Conservation (phyloP, 129 eudicot species). For the Glebionis coronaria region DNA sequence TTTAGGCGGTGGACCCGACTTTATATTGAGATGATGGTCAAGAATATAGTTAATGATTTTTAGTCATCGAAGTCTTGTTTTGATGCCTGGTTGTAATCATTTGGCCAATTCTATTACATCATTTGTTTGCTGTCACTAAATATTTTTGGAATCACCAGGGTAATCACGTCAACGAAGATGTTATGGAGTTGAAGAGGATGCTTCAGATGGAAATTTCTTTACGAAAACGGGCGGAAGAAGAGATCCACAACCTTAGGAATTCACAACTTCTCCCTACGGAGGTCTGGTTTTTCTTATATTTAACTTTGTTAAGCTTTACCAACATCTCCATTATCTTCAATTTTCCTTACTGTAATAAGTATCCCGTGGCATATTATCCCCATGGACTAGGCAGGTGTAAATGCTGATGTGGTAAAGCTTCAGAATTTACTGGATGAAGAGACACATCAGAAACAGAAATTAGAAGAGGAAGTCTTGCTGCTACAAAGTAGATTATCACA, state of each 20-base stretch:
- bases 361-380: conserved; percentile 29
- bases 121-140: background rate
- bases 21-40: too few species aligned
- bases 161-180: conserved; percentile 43
- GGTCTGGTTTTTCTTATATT: conserved; percentile 36
- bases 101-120: background rate
- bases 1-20: too few species aligned
- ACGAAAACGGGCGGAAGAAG: conserved; percentile 85
- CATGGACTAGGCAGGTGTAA: conserved; percentile 76
- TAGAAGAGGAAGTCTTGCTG: conserved; percentile 76
- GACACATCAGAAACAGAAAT: conserved; percentile 66
- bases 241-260: conserved; percentile 54
- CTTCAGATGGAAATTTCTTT: conserved; percentile 71
- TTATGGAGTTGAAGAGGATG: conserved; percentile 50
- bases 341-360: conserved; percentile 12
- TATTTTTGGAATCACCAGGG: conserved; percentile 37
- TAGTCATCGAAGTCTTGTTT: too few species aligned
- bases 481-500: conserved; percentile 79
- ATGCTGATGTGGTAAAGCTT: conserved; percentile 57
- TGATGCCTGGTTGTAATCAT: too few species aligned
- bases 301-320: conserved; percentile 10
- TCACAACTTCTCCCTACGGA: conserved; percentile 53
- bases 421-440: conserved; percentile 78
- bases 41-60: too few species aligned
- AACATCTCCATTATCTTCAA: conserved; percentile 5